Evolutionary conservation across 345 rosid species (phyloP).

Genomic region (Turnera subulata): DNA sequence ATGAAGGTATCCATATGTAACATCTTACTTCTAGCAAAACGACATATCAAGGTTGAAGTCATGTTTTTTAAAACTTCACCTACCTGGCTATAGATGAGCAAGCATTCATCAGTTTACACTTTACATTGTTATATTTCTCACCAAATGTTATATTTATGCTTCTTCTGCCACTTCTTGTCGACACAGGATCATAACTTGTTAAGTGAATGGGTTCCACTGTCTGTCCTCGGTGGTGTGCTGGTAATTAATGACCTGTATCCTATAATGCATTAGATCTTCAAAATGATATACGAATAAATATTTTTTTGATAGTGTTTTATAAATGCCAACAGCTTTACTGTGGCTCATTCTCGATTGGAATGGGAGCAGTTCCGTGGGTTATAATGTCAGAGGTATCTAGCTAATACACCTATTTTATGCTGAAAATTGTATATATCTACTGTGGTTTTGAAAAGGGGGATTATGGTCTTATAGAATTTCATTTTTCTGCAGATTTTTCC

Average conservation of each 20-base stretch:
- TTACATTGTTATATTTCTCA: too few species aligned
- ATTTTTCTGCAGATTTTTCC: slow-evolving; percentile 9
- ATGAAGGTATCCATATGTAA: slow-evolving; percentile 3
- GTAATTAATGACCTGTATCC: neutral
- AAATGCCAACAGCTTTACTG: slow-evolving; percentile 19
- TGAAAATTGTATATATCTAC: neutral
- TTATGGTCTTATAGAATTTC: neutral
- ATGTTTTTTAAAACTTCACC: too few species aligned
- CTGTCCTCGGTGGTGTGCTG: neutral
- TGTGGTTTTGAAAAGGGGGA: neutral
- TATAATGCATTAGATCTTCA: too few species aligned
- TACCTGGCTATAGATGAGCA: too few species aligned
- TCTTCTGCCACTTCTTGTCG: too few species aligned
- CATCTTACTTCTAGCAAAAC: neutral
- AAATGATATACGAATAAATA: too few species aligned
- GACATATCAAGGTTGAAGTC: too few species aligned
- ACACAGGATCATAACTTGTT: neutral
- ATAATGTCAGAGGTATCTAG: slow-evolving; percentile 41
- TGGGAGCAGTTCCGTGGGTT: slow-evolving; percentile 55
- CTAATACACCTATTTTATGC: neutral
- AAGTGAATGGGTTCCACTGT: neutral
- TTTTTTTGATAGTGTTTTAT: neutral
- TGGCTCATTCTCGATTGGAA: slow-evolving; percentile 43
- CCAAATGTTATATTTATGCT: too few species aligned
- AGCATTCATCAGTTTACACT: too few species aligned